Percentiles rank a stretch among this genome's conserved stretches.
These are phyloP conservation scores for Floccularia luteovirens DNA, from an alignment of 768 basidiomycete genomes.

Conservation along the genomic window DNA sequence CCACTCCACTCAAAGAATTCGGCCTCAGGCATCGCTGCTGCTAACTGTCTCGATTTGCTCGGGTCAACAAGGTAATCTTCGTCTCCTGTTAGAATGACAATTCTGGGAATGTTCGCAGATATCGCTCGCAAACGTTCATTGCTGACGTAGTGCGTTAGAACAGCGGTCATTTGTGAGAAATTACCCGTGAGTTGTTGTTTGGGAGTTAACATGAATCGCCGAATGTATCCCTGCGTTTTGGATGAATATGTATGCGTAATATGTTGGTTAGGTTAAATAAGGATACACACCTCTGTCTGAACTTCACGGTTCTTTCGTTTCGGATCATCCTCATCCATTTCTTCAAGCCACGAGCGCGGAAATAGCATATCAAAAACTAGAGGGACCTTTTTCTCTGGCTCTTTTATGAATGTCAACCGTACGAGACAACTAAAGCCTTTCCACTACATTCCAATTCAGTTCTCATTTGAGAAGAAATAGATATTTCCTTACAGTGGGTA, in stretches of 20 bases:
- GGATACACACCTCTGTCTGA: conserved; percentile 38
- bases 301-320: conserved; percentile 58
- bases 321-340: conserved; percentile 41
- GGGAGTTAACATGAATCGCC: conserved; percentile 41
- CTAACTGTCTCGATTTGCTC: conserved; percentile 42
- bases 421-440: conserved; percentile 26
- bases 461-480: not conserved
- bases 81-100: conserved; percentile 62
- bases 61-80: conserved; percentile 52
- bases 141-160: conserved; percentile 51
- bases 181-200: conserved; percentile 55
- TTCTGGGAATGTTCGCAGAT: conserved; percentile 52
- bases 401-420: conserved; percentile 31
- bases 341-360: conserved; percentile 52
- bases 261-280: not conserved
- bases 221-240: conserved; percentile 29
- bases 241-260: not conserved
- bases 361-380: conserved; percentile 52
- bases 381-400: conserved; percentile 39
- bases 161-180: conserved; percentile 70
- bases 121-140: conserved; percentile 39
- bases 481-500: conserved; percentile 47
- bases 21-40: conserved; percentile 52
- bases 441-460: conserved; percentile 29
- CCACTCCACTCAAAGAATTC: conserved; percentile 49